Percentiles rank a stretch among this genome's conserved stretches.
These are phyloP conservation scores for Beta macrorhiza DNA, from an alignment of 179 eudicot genomes.

Conservation along the genomic window DNA sequence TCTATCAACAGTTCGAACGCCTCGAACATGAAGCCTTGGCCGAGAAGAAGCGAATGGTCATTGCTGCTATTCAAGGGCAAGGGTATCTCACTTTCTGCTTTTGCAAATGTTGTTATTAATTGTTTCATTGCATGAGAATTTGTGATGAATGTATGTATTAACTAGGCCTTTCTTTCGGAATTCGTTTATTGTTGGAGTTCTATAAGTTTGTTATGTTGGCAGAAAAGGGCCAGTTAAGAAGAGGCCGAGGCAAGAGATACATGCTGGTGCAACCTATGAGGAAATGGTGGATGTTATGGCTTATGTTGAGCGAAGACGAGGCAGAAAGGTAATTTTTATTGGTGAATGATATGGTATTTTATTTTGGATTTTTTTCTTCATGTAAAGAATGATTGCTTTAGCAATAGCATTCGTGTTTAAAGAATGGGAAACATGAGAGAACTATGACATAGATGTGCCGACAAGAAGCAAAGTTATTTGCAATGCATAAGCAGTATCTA, in stretches of 20 bases:
- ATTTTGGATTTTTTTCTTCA: not conserved
- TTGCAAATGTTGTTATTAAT: too few relatives aligned
- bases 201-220: slow-evolving; percentile 28
- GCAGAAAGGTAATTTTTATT: slow-evolving; percentile 38
- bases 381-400: not conserved
- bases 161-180: not conserved
- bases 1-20: slow-evolving; percentile 61
- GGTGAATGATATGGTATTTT: not conserved
- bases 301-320: slow-evolving; percentile 42
- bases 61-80: slow-evolving; percentile 29
- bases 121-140: too few relatives aligned
- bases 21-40: slow-evolving; percentile 66
- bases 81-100: slow-evolving; percentile 11
- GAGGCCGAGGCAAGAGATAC: slow-evolving; percentile 51
- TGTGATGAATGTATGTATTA: too few relatives aligned
- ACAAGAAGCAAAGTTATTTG: not conserved
- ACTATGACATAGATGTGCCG: not conserved
- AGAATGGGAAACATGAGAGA: not conserved
- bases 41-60: slow-evolving; percentile 38
- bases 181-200: not conserved
- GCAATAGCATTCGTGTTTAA: not conserved
- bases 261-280: slow-evolving; percentile 47
- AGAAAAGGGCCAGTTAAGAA: slow-evolving; percentile 62
- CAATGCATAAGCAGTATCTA: not conserved
- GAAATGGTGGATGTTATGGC: slow-evolving; percentile 67